phyloP scores from a whole-genome alignment of 176 grass and related monocot genomes.

The Musa troglodytarum region DNA sequence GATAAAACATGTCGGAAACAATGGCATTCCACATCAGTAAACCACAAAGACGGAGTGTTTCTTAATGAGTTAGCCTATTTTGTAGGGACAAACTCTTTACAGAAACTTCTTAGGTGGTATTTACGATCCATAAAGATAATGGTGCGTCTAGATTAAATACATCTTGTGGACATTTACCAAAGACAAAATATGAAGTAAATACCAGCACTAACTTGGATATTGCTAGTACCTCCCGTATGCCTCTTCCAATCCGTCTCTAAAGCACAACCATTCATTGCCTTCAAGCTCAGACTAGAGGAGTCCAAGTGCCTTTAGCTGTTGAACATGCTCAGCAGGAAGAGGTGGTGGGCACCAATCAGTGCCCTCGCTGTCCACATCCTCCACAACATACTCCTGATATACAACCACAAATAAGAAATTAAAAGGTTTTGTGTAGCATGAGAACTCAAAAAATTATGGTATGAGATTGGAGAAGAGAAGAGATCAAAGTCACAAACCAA shows the following conservation, averaged over 20 bases:
- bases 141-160: background rate
- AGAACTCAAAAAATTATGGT: background rate
- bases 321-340: conserved; percentile 67
- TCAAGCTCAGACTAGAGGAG: conserved; percentile 42
- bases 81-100: no score
- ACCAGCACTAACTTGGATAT: no score
- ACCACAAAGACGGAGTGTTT: no score
- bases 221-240: background rate
- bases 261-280: background rate
- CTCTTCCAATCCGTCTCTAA: background rate
- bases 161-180: background rate
- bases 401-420: background rate
- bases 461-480: no score
- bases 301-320: conserved; percentile 84
- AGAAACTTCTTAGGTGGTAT: no score
- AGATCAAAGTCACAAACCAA: background rate
- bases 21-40: no score
- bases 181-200: background rate
- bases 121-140: background rate
- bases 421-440: background rate
- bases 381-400: conserved; percentile 84
- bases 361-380: conserved; percentile 73
- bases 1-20: no score
- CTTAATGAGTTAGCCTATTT: no score
- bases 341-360: conserved; percentile 71